Conservation (phyloP, 139 green algal species). For the Tetradesmus lagerheimii region DNA sequence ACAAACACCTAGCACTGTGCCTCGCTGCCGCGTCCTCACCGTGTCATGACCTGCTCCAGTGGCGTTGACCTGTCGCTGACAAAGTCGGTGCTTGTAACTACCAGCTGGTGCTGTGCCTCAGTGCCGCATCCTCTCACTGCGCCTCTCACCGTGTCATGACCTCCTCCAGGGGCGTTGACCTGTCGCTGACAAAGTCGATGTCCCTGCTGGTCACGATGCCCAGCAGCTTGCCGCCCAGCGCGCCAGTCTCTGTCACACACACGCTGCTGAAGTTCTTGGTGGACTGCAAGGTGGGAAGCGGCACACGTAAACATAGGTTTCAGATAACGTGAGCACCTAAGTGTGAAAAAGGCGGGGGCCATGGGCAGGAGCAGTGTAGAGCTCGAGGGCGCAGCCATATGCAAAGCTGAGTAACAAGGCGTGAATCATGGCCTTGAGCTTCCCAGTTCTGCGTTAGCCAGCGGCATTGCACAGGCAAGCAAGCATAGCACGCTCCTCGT, state of each 20-base stretch:
- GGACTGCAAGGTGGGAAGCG: not conserved
- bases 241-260: slow-evolving; percentile 89
- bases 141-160: slow-evolving; percentile 80
- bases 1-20: too few relatives aligned
- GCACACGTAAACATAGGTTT: too few relatives aligned
- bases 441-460: too few relatives aligned
- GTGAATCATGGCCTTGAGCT: too few relatives aligned
- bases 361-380: too few relatives aligned
- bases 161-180: slow-evolving; percentile 70
- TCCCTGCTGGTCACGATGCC: slow-evolving; percentile 88
- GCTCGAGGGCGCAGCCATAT: too few relatives aligned
- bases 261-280: slow-evolving; percentile 64
- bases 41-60: slow-evolving; percentile 71
- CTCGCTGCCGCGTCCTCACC: too few relatives aligned
- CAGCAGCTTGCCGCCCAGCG: slow-evolving; percentile 85
- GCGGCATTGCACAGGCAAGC: not conserved
- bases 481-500: not conserved
- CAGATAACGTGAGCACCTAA: not conserved
- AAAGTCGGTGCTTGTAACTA: slow-evolving; percentile 91
- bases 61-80: slow-evolving; percentile 75
- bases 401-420: too few relatives aligned
- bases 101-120: not conserved
- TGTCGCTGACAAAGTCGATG: slow-evolving; percentile 88
- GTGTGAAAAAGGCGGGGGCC: too few relatives aligned
- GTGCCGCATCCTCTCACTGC: not conserved